Evolutionary conservation across 1,284 basidiomycete genomes (phyloP).

Genomic region (Anthracocystis panici-leucophaei): DNA sequence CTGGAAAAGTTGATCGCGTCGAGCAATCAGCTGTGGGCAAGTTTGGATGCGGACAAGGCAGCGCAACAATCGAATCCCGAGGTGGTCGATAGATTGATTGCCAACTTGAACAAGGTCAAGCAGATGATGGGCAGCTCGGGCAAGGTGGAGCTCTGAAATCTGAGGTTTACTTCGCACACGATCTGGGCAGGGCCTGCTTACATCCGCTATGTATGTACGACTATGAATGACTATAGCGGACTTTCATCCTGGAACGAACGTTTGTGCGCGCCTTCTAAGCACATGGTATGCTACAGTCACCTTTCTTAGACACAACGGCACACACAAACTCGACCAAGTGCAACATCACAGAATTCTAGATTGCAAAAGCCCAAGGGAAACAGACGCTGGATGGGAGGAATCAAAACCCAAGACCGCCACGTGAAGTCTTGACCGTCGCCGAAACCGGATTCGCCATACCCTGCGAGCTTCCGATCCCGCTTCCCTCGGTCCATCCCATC

Average conservation of each 20-base stretch:
- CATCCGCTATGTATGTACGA: neutral
- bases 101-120: conserved; percentile 48
- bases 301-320: too few species aligned
- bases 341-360: neutral
- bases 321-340: neutral
- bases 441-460: conserved; percentile 64
- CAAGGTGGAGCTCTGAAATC: conserved; percentile 32
- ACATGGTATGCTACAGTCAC: too few species aligned
- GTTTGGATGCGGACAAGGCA: conserved; percentile 15
- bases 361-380: neutral
- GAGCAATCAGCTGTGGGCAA: conserved; percentile 29
- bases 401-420: conserved; percentile 64
- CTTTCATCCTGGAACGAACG: neutral
- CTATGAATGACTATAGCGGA: neutral
- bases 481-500: conserved; percentile 68
- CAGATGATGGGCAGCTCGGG: conserved; percentile 22
- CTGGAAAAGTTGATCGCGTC: conserved; percentile 32
- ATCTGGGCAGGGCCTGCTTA: too few species aligned
- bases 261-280: neutral
- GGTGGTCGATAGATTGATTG: conserved; percentile 31
- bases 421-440: conserved; percentile 65
- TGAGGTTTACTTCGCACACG: too few species aligned
- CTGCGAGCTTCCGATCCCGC: conserved; percentile 60
- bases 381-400: neutral
- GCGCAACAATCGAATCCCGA: conserved; percentile 19